Base-by-base conservation (phyloP, 1,139 yeast species). In the Saccharomyces hybrid region DNA sequence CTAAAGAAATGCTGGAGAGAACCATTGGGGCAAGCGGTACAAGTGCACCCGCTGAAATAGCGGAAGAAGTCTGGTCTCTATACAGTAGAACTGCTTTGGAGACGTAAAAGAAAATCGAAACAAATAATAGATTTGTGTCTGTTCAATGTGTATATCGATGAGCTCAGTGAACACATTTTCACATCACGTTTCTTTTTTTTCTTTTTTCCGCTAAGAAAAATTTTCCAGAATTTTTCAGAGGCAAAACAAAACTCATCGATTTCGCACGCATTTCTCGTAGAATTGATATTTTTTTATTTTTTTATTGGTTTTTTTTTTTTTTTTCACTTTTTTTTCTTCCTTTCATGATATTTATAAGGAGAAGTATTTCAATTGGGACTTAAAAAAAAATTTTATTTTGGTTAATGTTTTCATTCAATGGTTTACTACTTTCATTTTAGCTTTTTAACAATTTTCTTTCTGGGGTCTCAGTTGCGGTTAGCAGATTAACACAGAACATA, bases 1-100 rank as follows among this genome's bases (percentile, higher is more conserved):
- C 61, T 3, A 55, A 54, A 44, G 52, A 50, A 5, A 54, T 47
- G 23, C 52, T 65, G 32, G 25, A n/a, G 31, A 19, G 19, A 9
- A 25, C 44, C 6, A 38, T 38, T 38, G 44, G 25, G 25, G 3
- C 44, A 14, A 8, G 19, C 2, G 3, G 11, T 3, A 5, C 11
- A 11, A 38, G n/a, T 3, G 19, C 44, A 19, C 44, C 44, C 19
- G 44, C 26, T 8, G 25, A 38, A 11, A 25, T 38, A 11, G 44
- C 44, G 19, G 25, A 38, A 13, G 13, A 38, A 19, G 44, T 38
- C 4, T 38, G 44, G 44, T 38, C 44, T 11, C 26, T 38, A 38
- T 38, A 38, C 26, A 38, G 19, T 38, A 5, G 6, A 4, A 5
- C 25, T 38, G 19, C 11, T 7, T 9, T 38, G n/a, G 6, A 16